Conservation (phyloP, 345 rosid species). For the Hypericum perforatum region DNA sequence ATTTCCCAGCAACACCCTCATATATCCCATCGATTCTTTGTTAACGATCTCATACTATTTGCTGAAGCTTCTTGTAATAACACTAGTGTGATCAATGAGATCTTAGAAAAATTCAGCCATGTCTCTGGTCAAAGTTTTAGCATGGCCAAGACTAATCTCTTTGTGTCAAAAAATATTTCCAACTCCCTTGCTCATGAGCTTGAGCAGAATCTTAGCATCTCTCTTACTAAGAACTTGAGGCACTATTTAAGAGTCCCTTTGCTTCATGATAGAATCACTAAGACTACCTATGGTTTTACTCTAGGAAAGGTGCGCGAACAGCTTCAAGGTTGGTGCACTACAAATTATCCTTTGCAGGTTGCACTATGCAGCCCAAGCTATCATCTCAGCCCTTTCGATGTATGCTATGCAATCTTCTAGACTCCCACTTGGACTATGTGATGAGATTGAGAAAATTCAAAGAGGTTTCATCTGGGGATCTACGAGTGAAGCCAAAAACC, state of each 20-base stretch:
- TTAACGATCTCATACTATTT: background rate
- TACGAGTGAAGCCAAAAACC: background rate
- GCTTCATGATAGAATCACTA: background rate
- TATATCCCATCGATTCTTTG: background rate
- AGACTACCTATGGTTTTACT: background rate
- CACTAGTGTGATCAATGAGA: no score
- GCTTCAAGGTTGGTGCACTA: background rate
- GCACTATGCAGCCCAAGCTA: background rate
- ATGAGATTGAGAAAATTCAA: background rate
- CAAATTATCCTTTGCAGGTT: background rate
- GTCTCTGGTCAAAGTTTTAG: background rate
- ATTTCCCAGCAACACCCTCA: no score
- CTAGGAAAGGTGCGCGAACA: background rate
- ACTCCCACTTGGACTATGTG: background rate
- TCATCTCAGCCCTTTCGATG: background rate
- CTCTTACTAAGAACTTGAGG: background rate
- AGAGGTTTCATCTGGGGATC: background rate
- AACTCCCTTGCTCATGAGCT: background rate
- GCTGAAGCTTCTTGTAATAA: background rate
- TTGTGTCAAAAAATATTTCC: background rate
- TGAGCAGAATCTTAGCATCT: background rate
- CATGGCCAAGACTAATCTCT: background rate
- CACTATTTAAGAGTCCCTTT: background rate
- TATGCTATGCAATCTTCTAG: background rate
- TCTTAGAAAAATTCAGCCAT: background rate